Conservation (phyloP, 2,329 filamentous ascomycete species). For the Colletotrichum camelliae region DNA sequence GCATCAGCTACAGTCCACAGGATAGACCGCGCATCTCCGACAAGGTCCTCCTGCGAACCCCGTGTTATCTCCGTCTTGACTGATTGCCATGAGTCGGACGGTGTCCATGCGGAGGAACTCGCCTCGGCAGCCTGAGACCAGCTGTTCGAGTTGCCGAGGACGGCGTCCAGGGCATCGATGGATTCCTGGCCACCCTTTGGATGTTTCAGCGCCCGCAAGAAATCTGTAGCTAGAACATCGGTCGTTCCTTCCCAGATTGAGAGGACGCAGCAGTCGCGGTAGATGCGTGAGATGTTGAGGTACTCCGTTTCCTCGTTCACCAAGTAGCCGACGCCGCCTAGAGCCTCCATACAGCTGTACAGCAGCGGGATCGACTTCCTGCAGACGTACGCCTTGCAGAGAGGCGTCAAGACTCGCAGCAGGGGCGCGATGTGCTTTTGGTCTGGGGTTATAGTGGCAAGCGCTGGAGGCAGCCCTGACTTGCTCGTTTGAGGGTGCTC, state of each 20-base stretch:
- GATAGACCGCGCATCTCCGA: slow-evolving; percentile 50
- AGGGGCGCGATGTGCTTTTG: slow-evolving; percentile 43
- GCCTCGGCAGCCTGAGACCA: neutral
- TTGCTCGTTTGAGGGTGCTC: slow-evolving; percentile 42
- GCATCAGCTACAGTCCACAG: slow-evolving; percentile 50
- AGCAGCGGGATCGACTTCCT: slow-evolving; percentile 54
- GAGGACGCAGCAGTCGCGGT: slow-evolving; percentile 67
- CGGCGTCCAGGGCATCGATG: slow-evolving; percentile 47
- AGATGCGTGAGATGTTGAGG: slow-evolving; percentile 67
- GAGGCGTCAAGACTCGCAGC: slow-evolving; percentile 62
- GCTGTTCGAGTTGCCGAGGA: slow-evolving; percentile 33
- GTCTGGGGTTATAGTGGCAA: slow-evolving; percentile 35
- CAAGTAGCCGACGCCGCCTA: slow-evolving; percentile 72
- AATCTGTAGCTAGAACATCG: slow-evolving; percentile 62
- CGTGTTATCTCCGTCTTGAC: slow-evolving; percentile 42
- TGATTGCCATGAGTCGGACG: slow-evolving; percentile 42
- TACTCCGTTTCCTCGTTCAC: slow-evolving; percentile 67
- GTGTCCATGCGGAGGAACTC: slow-evolving; percentile 27
- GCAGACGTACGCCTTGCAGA: slow-evolving; percentile 65
- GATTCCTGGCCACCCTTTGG: slow-evolving; percentile 39
- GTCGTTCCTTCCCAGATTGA: slow-evolving; percentile 78
- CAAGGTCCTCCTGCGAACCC: slow-evolving; percentile 41
- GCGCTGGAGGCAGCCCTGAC: neutral
- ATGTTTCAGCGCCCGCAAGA: slow-evolving; percentile 48
- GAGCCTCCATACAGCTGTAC: slow-evolving; percentile 65